These are phyloP conservation scores for Ciborinia camelliae DNA, from an alignment of 2,329 filamentous ascomycete genomes.

Conservation along the genomic window DNA sequence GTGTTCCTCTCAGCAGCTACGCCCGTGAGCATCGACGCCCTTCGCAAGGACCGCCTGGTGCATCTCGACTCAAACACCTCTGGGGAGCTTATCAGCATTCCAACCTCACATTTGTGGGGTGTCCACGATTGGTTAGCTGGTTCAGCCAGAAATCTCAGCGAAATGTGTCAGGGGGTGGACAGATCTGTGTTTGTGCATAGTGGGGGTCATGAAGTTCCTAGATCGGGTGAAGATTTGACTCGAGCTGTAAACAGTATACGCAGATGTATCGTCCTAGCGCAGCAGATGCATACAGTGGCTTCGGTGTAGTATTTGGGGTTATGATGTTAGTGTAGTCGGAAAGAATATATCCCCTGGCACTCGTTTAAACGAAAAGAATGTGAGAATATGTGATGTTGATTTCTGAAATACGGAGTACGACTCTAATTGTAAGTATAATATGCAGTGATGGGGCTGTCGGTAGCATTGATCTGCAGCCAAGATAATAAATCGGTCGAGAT, in stretches of 20 bases:
- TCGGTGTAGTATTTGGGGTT: no score
- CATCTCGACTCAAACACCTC: not conserved
- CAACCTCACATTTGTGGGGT: conserved; percentile 18
- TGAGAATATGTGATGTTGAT: no score
- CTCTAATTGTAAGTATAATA: no score
- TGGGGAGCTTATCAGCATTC: conserved; percentile 14
- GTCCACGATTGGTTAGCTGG: not conserved
- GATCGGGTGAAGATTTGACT: not conserved
- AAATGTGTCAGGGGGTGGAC: not conserved
- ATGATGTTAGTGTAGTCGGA: no score
- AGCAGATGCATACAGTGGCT: not conserved
- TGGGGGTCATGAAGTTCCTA: conserved; percentile 17
- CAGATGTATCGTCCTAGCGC: conserved; percentile 1
- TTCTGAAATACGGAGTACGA: no score
- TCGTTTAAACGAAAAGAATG: no score
- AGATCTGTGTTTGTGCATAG: conserved; percentile 9
- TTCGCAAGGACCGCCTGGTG: not conserved
- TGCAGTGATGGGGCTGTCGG: no score
- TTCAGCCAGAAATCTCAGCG: not conserved
- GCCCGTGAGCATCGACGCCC: not conserved
- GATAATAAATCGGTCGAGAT: no score
- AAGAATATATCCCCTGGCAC: no score
- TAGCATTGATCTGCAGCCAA: no score
- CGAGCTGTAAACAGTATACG: not conserved
- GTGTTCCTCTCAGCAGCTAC: conserved; percentile 19